A percentile compares a stretch with the other conserved stretches of the same genome.
Conservation (phyloP, 139 green algal genomes). For the Yamagishiella unicocca region DNA sequence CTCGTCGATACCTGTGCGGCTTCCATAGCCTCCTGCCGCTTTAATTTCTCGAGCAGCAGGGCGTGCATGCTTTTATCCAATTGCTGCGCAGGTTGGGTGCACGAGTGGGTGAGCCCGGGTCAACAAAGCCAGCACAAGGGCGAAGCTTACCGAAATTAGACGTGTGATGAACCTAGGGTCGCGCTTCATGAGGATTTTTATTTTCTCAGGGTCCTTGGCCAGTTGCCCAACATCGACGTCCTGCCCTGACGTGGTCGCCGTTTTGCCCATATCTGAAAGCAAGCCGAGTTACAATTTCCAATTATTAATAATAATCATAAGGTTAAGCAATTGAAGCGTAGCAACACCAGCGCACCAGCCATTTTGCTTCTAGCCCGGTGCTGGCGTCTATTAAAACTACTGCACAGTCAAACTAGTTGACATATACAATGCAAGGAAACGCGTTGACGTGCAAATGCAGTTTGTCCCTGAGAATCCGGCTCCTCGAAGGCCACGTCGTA, state of each 20-base stretch:
- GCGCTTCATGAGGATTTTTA: constrained; percentile 29
- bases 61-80: constrained; percentile 74
- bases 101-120: not conserved
- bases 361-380: too few species aligned
- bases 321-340: not conserved
- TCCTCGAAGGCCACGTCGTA: too few species aligned
- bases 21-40: constrained; percentile 50
- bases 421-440: too few species aligned
- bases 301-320: not conserved
- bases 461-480: too few species aligned
- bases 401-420: too few species aligned
- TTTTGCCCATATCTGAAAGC: constrained; percentile 2
- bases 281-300: not conserved
- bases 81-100: constrained; percentile 71
- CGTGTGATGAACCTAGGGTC: constrained; percentile 45
- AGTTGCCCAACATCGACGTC: constrained; percentile 2
- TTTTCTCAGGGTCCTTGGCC: constrained; percentile 34
- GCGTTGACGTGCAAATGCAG: too few species aligned
- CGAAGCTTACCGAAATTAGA: constrained; percentile 21
- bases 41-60: constrained; percentile 54
- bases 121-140: not conserved
- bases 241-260: constrained; percentile 9
- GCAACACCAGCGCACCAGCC: not conserved
- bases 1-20: not conserved
- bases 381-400: too few species aligned